A percentile compares a stretch with the other conserved stretches of the same genome.
Conservation (phyloP, 805 yeast genomes). For the Wickerhamiella nectarea region DNA sequence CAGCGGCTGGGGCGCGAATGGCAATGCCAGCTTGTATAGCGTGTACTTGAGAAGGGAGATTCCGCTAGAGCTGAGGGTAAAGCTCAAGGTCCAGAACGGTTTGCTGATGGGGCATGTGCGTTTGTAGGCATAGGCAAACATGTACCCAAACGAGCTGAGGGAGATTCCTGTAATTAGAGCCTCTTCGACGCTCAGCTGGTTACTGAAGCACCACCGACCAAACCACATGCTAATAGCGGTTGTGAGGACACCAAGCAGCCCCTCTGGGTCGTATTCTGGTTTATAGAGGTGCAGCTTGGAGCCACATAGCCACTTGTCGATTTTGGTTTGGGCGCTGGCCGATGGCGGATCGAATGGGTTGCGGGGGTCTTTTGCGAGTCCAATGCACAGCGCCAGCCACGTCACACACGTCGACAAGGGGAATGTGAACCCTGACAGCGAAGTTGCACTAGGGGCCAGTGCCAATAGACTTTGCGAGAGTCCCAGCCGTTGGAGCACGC, state of each 20-base stretch:
- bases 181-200: slow-evolving; percentile 17
- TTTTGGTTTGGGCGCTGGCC: slow-evolving; percentile 25
- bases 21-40: slow-evolving; percentile 16
- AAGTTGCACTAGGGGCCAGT: slow-evolving; percentile 10
- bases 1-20: slow-evolving; percentile 21
- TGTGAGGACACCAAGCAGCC: slow-evolving; percentile 26
- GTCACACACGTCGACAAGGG: slow-evolving; percentile 19
- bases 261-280: slow-evolving; percentile 28
- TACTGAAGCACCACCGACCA: slow-evolving; percentile 24
- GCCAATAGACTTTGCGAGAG: slow-evolving; percentile 18
- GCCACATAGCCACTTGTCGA: slow-evolving; percentile 21
- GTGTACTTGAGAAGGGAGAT: slow-evolving; percentile 23
- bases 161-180: slow-evolving; percentile 21
- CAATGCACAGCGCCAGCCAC: slow-evolving; percentile 22
- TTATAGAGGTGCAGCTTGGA: slow-evolving; percentile 14
- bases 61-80: slow-evolving; percentile 25
- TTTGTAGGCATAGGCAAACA: slow-evolving; percentile 22
- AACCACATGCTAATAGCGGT: slow-evolving; percentile 28
- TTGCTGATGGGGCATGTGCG: slow-evolving; percentile 25
- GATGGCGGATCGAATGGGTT: slow-evolving; percentile 22
- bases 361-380: slow-evolving; percentile 17
- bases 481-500: slow-evolving; percentile 24
- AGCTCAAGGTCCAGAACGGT: slow-evolving; percentile 29
- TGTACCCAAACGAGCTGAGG: slow-evolving; percentile 20
- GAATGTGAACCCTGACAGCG: slow-evolving; percentile 12